phyloP scores from a whole-genome alignment of 1,284 basidiomycete species.

The Pseudozyma sp. region DNA sequence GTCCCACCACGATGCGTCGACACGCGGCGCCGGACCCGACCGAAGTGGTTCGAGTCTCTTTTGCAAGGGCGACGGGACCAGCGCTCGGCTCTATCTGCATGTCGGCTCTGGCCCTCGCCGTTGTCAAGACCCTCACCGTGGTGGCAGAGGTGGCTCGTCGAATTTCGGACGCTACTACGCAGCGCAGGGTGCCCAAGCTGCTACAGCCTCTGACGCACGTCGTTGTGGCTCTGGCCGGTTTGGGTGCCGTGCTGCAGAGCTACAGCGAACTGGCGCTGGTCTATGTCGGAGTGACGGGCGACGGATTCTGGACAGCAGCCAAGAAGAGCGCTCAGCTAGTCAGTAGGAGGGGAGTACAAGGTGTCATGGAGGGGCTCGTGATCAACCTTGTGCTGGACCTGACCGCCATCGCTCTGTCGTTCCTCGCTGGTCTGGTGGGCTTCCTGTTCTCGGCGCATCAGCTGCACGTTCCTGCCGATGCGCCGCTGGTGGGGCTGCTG shows the following conservation, averaged over 20 bases:
- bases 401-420: conserved; percentile 79
- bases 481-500: conserved; percentile 80
- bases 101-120: conserved; percentile 80
- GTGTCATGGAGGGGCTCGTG: conserved; percentile 72
- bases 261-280: conserved; percentile 82
- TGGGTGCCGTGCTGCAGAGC: conserved; percentile 68
- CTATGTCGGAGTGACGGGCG: conserved; percentile 86
- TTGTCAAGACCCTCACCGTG: conserved; percentile 72
- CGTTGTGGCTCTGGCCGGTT: conserved; percentile 78
- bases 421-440: conserved; percentile 83
- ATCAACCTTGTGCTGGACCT: conserved; percentile 76
- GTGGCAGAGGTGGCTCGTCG: conserved; percentile 72
- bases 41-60: conserved; percentile 80
- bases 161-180: conserved; percentile 38
- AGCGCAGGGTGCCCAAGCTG: conserved; percentile 59
- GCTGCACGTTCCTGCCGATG: conserved; percentile 79
- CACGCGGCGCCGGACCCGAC: conserved; percentile 45
- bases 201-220: conserved; percentile 70
- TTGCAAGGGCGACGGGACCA: conserved; percentile 81
- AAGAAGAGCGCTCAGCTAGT: conserved; percentile 76
- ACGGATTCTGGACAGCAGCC: conserved; percentile 82
- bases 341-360: conserved; percentile 69
- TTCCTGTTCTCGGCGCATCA: conserved; percentile 90
- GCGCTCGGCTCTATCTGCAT: conserved; percentile 83
- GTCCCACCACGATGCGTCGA: conserved; percentile 8